Evolutionary conservation across 495 filamentous ascomycete genomes (phyloP), one percentile per base, ranked within the genome.

Genomic region (Xylaria longipes): DNA sequence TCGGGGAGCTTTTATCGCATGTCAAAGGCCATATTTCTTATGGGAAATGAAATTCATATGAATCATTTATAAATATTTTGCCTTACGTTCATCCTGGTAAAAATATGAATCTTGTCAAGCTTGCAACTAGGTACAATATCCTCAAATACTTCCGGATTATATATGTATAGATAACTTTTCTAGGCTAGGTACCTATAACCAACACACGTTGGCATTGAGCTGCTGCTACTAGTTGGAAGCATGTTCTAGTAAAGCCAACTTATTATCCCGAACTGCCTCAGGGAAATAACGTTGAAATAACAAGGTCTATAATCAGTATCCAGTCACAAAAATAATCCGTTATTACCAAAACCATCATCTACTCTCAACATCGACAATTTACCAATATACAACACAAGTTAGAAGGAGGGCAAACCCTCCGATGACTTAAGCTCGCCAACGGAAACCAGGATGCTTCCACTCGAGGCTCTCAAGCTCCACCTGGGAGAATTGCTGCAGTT

Each of bases 381-480:
- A 39, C 11, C 29, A 12, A 27, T 54, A 31, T 6, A 43, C 52
- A 60, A 43, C 22, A 56, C 22, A 9, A 6, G 17, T 17, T 22
- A n/a, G 12, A 39, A 52, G 3, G 33, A 20, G 0, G 4, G 7
- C 20, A 22, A 11, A 8, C n/a, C 50, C 9, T 45, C 3, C n/a
- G 20, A 25, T 29, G 14, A 17, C 52, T 60, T 77, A 91, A 71
- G 84, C 86, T 76, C 80, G 85, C 90, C 84, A 91, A 74, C 82
- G 85, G 79, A 91, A 93, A n/a, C 80, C 89, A 8, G 92, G 92
- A 75, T 94, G 90, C 70, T 84, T 85, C 90, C 91, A 94, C 74
- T 93, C 92, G 33, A 93, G 74, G 74, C 91, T 89, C 78, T 91
- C 85, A 17, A 92, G 80, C 81, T 91, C 80, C 71, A 80, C 71